Percentiles rank a stretch among this genome's conserved stretches.
Evolutionary conservation across 192 early-diverging fungal genomes (phyloP).

Genomic region (Paraglomus brasilianum): DNA sequence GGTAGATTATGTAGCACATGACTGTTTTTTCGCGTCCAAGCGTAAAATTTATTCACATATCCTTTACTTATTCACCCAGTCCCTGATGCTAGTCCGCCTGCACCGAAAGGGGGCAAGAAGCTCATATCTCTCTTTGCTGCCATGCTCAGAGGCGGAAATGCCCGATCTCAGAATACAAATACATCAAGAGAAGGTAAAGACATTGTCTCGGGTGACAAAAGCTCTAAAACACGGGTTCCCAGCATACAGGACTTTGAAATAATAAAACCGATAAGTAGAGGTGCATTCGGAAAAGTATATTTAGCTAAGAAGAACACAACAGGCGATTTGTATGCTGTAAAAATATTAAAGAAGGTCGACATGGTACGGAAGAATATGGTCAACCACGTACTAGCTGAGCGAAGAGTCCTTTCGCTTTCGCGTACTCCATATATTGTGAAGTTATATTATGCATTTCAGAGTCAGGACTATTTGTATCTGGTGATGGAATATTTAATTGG

Average conservation of each 20-base stretch:
- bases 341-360: slow-evolving; percentile 88
- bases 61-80: slow-evolving; percentile 14
- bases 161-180: slow-evolving; percentile 23
- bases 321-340: slow-evolving; percentile 88
- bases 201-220: slow-evolving; percentile 35
- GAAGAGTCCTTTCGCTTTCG: slow-evolving; percentile 77
- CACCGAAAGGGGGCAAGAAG: slow-evolving; percentile 49
- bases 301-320: slow-evolving; percentile 83
- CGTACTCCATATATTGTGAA: slow-evolving; percentile 86
- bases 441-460: slow-evolving; percentile 92
- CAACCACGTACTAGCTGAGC: slow-evolving; percentile 85
- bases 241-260: slow-evolving; percentile 92
- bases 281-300: slow-evolving; percentile 91
- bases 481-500: slow-evolving; percentile 94
- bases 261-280: slow-evolving; percentile 92
- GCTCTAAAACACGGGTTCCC: slow-evolving; percentile 64
- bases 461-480: slow-evolving; percentile 81
- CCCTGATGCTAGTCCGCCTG: slow-evolving; percentile 24
- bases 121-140: slow-evolving; percentile 77
- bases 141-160: slow-evolving; percentile 54
- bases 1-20: no score
- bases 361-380: slow-evolving; percentile 97
- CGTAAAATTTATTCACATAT: neutral
- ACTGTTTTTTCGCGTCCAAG: no score
- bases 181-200: slow-evolving; percentile 9